phyloP scores from a whole-genome alignment of 306 rosid genomes.

The Cicer bijugum region DNA sequence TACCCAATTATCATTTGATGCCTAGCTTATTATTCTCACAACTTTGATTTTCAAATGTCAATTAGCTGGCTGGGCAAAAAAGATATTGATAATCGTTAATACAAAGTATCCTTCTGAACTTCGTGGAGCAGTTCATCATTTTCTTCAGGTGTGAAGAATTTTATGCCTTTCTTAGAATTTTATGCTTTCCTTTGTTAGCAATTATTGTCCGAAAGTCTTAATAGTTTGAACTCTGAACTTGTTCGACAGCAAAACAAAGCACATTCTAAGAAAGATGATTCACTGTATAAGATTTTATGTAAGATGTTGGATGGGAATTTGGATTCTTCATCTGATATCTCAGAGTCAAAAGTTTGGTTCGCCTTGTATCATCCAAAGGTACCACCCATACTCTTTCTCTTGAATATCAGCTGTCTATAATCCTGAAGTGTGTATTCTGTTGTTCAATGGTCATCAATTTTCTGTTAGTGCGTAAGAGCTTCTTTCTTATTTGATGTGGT shows the following conservation, averaged over 20 bases:
- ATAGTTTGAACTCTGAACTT: constrained; percentile 40
- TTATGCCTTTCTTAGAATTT: not conserved
- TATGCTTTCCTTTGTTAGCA: constrained; percentile 7
- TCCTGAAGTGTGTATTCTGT: constrained; percentile 32
- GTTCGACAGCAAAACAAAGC: constrained; percentile 58
- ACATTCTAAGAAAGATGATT: constrained; percentile 62
- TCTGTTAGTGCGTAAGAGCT: constrained; percentile 2
- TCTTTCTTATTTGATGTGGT: constrained; percentile 38
- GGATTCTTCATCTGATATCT: constrained; percentile 55
- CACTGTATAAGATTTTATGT: constrained; percentile 59
- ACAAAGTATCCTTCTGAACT: constrained; percentile 79
- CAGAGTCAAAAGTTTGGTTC: constrained; percentile 78
- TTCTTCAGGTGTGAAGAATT: constrained; percentile 60
- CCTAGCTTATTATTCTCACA: constrained; percentile 41
- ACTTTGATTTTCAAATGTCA: constrained; percentile 38
- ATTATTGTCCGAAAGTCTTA: constrained; percentile 12
- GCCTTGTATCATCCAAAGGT: constrained; percentile 91
- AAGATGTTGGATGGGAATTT: constrained; percentile 69
- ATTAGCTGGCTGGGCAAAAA: constrained; percentile 79
- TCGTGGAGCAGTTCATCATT: constrained; percentile 70
- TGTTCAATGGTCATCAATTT: constrained; percentile 26
- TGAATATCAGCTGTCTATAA: constrained; percentile 30
- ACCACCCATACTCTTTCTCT: constrained; percentile 13
- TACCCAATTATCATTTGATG: constrained; percentile 31
- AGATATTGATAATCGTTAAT: constrained; percentile 59